phyloP scores from a whole-genome alignment of 1,284 basidiomycete species.

The Mycena sp. region DNA sequence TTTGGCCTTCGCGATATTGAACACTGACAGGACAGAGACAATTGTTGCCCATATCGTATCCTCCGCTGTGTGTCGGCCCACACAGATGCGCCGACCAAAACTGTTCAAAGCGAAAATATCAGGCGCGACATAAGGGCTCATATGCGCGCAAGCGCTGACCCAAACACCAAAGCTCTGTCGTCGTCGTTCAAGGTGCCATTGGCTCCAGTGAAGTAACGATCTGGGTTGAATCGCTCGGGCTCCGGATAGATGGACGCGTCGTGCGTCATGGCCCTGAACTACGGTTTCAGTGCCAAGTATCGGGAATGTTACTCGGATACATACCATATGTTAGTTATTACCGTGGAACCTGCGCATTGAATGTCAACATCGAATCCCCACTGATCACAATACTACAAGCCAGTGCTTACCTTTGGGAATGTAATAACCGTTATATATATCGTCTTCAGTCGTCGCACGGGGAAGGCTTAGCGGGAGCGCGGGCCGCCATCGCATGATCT shows the following conservation, averaged over 20 bases:
- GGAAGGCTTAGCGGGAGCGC: conserved; percentile 8
- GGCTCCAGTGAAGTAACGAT: conserved; percentile 40
- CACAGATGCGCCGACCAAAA: conserved; percentile 34
- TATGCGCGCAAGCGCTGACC: conserved; percentile 28
- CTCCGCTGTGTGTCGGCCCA: conserved; percentile 31
- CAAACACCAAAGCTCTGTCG: conserved; percentile 34
- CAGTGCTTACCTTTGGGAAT: conserved; percentile 32
- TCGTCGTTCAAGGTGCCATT: conserved; percentile 35
- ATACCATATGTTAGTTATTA: conserved; percentile 22
- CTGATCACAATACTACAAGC: too few relatives aligned
- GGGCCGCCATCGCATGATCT: conserved; percentile 33
- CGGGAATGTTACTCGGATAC: not conserved
- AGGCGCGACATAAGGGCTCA: not conserved
- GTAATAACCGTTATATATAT: conserved; percentile 30
- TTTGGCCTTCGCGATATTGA: conserved; percentile 37
- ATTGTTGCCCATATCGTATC: conserved; percentile 37
- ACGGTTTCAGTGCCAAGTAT: not conserved
- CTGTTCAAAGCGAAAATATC: conserved; percentile 1
- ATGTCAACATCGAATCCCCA: too few relatives aligned
- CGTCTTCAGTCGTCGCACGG: conserved; percentile 18
- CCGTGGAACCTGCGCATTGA: conserved; percentile 19
- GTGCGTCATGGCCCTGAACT: conserved; percentile 38
- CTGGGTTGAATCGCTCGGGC: conserved; percentile 44
- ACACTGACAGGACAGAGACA: conserved; percentile 35
- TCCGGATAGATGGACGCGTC: conserved; percentile 39